phyloP scores from a whole-genome alignment of 352 stramenopile species.

The Globisporangium lucens region DNA sequence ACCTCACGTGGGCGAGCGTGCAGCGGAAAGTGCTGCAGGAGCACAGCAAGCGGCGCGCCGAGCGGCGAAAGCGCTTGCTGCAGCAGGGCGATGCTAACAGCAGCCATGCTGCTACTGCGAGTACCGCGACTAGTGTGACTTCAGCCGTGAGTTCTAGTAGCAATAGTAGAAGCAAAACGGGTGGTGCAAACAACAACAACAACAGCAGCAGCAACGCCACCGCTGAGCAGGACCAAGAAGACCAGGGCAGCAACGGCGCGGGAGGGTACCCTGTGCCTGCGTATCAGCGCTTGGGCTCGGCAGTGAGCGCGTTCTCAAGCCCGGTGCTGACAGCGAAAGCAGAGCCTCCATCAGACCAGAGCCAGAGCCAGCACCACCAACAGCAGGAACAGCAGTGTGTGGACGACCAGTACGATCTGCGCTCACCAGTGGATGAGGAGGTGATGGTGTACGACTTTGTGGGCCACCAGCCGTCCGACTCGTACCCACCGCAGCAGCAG shows the following conservation, averaged over 20 bases:
- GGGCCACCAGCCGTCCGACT: not conserved
- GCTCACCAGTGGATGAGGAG: conserved; percentile 5
- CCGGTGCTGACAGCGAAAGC: not conserved
- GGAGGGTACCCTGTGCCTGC: not conserved
- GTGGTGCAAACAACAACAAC: not conserved
- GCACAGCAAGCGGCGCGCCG: conserved; percentile 4
- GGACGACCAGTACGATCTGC: conserved; percentile 4
- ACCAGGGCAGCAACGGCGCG: not conserved
- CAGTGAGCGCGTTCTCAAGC: not conserved
- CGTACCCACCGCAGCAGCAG: not conserved
- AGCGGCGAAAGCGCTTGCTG: not conserved
- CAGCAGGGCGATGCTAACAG: not conserved
- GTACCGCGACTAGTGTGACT: not conserved
- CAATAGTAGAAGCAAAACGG: not conserved
- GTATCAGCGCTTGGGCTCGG: not conserved
- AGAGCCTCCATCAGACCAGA: not conserved
- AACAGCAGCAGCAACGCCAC: not conserved
- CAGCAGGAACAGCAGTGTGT: not conserved
- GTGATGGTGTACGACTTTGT: conserved; percentile 11
- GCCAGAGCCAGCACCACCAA: not conserved
- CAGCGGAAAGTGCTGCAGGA: conserved; percentile 10
- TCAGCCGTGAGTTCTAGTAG: not conserved
- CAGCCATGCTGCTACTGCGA: not conserved
- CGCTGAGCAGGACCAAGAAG: not conserved
- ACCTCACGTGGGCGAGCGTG: conserved; percentile 11